Evolutionary conservation across 1,284 basidiomycete genomes (phyloP), one percentile per base, ranked within the genome.

Genomic region (Sphaerobolus stellatus): DNA sequence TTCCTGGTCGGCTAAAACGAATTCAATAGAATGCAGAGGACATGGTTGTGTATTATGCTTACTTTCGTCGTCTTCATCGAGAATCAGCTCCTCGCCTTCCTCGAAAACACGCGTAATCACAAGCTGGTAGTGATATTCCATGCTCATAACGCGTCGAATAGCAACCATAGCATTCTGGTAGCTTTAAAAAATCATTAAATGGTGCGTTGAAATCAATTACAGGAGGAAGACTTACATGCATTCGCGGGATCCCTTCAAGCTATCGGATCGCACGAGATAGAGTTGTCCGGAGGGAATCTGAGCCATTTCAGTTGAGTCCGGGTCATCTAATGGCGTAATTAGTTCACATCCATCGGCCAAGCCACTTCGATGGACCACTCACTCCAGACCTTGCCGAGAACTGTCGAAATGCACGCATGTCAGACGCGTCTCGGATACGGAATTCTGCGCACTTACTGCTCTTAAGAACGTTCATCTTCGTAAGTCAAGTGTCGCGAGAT

Each of bases 41-140:
- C n/a, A 7, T 38, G 36, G 38, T 20, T 43, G n/a, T n/a, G n/a
- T n/a, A n/a, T 59, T 44, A 30, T 31, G 77, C 90, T 67, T 68
- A 94, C 92, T 92, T 75, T 98, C 96, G 40, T 94, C 93, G 69
- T 97, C 94, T 63, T 98, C 94, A 61, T 96, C 94, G 13, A 98
- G 75, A 29, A 97, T 72, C 64, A 95, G 90, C 68, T 97, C 92
- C 67, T 98, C 95, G 9, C 94, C 95, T 59, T 98, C 94, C 62
- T 97, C 93, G 66, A 92, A 98, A 0, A 96, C 94, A 58, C 94
- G 82, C 13, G 94, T 97, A 53, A 98, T 85, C 7, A 98, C 95
- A n/a, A 99, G 82, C 71, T 98, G 90, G 68, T 96, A 99, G 66
- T 96, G 87, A 73, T 88, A 89, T 52, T 94, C 92, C 52, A 92